These are phyloP conservation scores for Speleostelium caveatum DNA, from an alignment of 78 protist genomes.

Conservation along the genomic window DNA sequence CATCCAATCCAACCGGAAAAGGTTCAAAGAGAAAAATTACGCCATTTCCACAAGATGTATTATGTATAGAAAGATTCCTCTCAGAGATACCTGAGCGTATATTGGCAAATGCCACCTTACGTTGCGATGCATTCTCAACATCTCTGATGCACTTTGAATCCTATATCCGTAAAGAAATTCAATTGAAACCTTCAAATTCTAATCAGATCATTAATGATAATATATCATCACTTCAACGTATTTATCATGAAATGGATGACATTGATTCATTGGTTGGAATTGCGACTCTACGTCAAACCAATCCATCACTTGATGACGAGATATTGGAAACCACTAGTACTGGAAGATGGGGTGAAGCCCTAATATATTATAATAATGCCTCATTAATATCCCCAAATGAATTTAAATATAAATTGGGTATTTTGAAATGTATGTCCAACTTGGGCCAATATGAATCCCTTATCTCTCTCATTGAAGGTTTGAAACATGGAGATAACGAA, in stretches of 20 bases:
- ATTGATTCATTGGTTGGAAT: slow-evolving; percentile 50
- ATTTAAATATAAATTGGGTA: slow-evolving; percentile 9
- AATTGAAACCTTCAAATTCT: background rate
- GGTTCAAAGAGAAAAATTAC: background rate
- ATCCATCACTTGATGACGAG: slow-evolving; percentile 14
- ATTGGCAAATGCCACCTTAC: slow-evolving; percentile 51
- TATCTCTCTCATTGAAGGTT: slow-evolving; percentile 28
- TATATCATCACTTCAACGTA: slow-evolving; percentile 16
- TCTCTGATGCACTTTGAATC: slow-evolving; percentile 63
- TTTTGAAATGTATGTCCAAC: slow-evolving; percentile 36
- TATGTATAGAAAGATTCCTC: slow-evolving; percentile 19
- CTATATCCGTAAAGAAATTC: slow-evolving; percentile 18
- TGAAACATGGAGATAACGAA: slow-evolving; percentile 3
- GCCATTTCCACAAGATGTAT: background rate
- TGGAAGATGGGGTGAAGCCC: slow-evolving; percentile 59
- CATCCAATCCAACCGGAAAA: background rate
- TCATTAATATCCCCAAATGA: background rate
- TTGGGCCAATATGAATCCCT: slow-evolving; percentile 54
- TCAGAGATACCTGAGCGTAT: slow-evolving; percentile 40
- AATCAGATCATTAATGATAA: slow-evolving; percentile 4
- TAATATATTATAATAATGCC: slow-evolving; percentile 50
- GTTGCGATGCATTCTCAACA: slow-evolving; percentile 52
- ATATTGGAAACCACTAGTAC: slow-evolving; percentile 44
- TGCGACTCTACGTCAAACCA: background rate
- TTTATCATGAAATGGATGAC: slow-evolving; percentile 62